A percentile compares a stretch with the other conserved stretches of the same genome.
Conservation (phyloP, 75 land plant genomes). For the Pinus tabuliformis region DNA sequence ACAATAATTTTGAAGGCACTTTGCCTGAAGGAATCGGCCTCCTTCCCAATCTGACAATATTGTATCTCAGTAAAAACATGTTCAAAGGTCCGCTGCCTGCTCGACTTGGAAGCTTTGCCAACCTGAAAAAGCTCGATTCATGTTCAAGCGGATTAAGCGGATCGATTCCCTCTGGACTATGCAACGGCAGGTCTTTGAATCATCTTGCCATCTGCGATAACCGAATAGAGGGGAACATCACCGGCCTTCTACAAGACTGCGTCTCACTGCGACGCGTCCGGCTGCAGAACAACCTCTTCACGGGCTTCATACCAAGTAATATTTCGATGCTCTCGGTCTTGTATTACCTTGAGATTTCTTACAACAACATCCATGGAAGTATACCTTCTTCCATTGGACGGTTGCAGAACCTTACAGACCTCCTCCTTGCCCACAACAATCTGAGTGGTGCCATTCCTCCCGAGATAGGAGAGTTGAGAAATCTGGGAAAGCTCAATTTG, state of each 20-base stretch:
- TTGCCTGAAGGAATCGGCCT: constrained; percentile 37
- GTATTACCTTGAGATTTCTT: constrained; percentile 19
- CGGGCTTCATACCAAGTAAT: constrained; percentile 61
- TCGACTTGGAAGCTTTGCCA: not conserved
- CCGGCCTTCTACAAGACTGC: not conserved
- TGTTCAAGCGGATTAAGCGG: not conserved
- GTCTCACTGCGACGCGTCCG: not conserved
- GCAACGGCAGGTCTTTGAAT: not conserved
- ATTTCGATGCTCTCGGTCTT: constrained; percentile 34
- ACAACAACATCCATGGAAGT: constrained; percentile 37
- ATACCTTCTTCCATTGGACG: constrained; percentile 19
- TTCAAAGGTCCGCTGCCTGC: constrained; percentile 7
- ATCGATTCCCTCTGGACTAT: not conserved
- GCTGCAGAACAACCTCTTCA: not conserved
- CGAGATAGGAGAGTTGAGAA: constrained; percentile 32
- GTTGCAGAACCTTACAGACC: constrained; percentile 32
- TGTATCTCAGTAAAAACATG: constrained; percentile 31
- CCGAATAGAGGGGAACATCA: not conserved
- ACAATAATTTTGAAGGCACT: constrained; percentile 57
- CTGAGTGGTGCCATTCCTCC: constrained; percentile 61
- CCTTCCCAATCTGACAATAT: constrained; percentile 19
- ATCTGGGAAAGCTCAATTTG: constrained; percentile 34
- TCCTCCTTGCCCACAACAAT: constrained; percentile 54
- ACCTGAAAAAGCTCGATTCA: not conserved
- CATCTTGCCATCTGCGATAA: not conserved